Evolutionary conservation across 805 yeast species (phyloP).

Genomic region (Helenozyma baotianmanensis): DNA sequence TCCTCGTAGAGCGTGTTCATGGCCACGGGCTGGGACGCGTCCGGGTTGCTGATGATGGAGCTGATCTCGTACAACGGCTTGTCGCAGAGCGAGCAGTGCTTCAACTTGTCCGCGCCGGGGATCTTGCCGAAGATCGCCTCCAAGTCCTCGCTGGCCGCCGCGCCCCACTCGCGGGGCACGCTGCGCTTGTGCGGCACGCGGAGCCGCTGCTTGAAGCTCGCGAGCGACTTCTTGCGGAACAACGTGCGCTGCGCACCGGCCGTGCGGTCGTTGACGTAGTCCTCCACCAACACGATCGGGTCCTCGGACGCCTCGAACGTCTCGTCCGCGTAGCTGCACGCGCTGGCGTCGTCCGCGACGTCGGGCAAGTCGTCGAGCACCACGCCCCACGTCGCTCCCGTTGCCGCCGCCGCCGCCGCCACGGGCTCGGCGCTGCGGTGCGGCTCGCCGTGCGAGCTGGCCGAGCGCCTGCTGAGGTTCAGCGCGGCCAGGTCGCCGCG

Average conservation of each 20-base stretch:
- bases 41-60: constrained; percentile 30
- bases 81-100: constrained; percentile 65
- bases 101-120: constrained; percentile 36
- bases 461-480: neutral
- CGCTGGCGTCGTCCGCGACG: neutral
- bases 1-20: constrained; percentile 36
- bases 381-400: too few relatives aligned
- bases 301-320: constrained; percentile 25
- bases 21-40: neutral
- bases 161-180: neutral
- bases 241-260: constrained; percentile 13
- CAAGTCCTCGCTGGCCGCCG: constrained; percentile 18
- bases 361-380: too few relatives aligned
- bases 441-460: too few relatives aligned
- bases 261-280: constrained; percentile 37
- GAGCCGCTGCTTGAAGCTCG: constrained; percentile 30
- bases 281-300: constrained; percentile 51
- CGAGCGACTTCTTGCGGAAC: constrained; percentile 31
- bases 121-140: constrained; percentile 36
- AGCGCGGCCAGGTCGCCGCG: constrained; percentile 6
- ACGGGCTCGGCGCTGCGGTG: too few relatives aligned
- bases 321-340: constrained; percentile 9
- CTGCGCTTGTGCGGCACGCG: constrained; percentile 3
- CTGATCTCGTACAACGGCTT: constrained; percentile 60
- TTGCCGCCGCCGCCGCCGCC: too few relatives aligned